A percentile compares a stretch with the other conserved stretches of the same genome.
phyloP scores from a whole-genome alignment of 805 yeast species.

The Priceomyces castillae region DNA sequence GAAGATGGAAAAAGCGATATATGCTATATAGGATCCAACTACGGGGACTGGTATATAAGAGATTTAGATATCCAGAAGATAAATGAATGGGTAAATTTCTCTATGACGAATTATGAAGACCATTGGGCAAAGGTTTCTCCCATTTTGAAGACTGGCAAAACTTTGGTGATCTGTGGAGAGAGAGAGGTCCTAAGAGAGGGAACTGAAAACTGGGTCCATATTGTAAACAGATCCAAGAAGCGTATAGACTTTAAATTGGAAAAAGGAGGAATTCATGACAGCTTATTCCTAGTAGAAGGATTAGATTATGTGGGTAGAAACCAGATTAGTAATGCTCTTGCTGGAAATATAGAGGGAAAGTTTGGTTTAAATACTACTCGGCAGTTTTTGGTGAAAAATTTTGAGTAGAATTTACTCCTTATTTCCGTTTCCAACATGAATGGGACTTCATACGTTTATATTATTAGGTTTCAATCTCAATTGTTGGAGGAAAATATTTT shows the following conservation, averaged over 20 bases:
- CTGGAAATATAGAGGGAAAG: conserved; percentile 15
- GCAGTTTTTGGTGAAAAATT: conserved; percentile 18
- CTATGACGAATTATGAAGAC: conserved; percentile 19
- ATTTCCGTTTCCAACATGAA: no score
- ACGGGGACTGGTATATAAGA: conserved; percentile 35
- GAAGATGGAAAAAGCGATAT: conserved; percentile 28
- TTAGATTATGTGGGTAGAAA: conserved; percentile 24
- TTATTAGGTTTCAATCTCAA: no score
- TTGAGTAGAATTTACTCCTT: no score
- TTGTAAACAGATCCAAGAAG: conserved; percentile 16
- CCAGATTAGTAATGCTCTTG: conserved; percentile 22
- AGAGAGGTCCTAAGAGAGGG: conserved; percentile 32
- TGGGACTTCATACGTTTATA: no score
- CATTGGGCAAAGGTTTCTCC: conserved; percentile 28
- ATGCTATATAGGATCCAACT: conserved; percentile 23
- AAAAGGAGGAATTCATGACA: conserved; percentile 36
- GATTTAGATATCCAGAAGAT: conserved; percentile 15
- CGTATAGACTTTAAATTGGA: conserved; percentile 21
- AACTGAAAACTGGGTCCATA: conserved; percentile 22
- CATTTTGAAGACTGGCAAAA: conserved; percentile 17
- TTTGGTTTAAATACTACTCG: conserved; percentile 15
- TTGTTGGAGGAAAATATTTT: no score
- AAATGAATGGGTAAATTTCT: conserved; percentile 20
- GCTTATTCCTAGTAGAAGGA: conserved; percentile 32
- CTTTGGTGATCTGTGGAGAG: conserved; percentile 29